phyloP scores from a whole-genome alignment of 75 land plant genomes.

The Gnetum montanum region DNA sequence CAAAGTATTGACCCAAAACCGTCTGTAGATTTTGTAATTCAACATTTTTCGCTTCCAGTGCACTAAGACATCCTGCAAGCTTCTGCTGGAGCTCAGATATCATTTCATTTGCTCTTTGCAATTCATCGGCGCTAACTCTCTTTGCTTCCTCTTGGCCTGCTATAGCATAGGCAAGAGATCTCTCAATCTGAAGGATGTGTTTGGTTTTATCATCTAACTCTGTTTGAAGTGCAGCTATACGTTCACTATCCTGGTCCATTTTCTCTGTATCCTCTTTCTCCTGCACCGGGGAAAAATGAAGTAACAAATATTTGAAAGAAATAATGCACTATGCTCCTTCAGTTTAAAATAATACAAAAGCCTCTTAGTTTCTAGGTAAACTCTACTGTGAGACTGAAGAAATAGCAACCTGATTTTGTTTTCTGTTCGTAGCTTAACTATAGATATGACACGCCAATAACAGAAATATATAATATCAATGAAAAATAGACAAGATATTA shows the following conservation, averaged over 20 bases:
- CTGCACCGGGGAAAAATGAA: no score
- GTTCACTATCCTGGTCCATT: slow-evolving; percentile 89
- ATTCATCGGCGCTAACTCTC: slow-evolving; percentile 30
- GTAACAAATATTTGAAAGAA: no score
- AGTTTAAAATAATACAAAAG: no score
- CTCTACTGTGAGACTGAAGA: no score
- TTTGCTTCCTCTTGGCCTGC: slow-evolving; percentile 53
- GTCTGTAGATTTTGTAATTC: slow-evolving; percentile 92
- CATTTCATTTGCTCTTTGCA: slow-evolving; percentile 50
- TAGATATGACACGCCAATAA: no score
- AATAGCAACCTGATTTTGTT: no score
- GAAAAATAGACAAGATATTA: no score
- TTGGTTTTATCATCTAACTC: slow-evolving; percentile 39
- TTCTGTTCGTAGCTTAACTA: no score
- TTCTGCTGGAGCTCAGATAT: slow-evolving; percentile 47
- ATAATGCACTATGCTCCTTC: no score
- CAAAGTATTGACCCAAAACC: slow-evolving; percentile 95
- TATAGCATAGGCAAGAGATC: slow-evolving; percentile 51
- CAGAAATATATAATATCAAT: no score
- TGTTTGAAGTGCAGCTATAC: slow-evolving; percentile 60
- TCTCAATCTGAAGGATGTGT: slow-evolving; percentile 60
- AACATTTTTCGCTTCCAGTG: slow-evolving; percentile 65
- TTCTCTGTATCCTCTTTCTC: slow-evolving; percentile 85
- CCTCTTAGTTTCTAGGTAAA: no score
- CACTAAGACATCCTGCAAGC: slow-evolving; percentile 46